Base-by-base conservation (phyloP, 495 filamentous ascomycete genomes). In the Durotheca rogersii region DNA sequence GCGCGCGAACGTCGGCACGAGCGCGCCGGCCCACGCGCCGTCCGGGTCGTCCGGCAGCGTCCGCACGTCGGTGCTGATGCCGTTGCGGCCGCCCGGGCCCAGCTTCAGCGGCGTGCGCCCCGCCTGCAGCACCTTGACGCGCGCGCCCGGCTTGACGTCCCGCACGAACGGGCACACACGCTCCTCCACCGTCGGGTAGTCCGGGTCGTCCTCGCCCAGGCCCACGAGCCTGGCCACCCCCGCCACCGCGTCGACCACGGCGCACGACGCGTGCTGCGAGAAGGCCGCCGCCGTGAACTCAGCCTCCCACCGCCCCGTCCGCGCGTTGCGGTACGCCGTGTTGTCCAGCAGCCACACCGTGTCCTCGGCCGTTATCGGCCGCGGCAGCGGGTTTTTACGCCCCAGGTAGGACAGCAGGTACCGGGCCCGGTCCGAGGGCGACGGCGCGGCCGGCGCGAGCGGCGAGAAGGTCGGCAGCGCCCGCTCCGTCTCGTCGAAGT, bases 281-380 rank as follows among this genome's bases (percentile, higher is more conserved):
- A 96, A 96, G 47, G 86, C 87, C 29, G 86, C 88, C 1, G 85
- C 80, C 0, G 95, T 81, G 44, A 89, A 87, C 53, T 95, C 88
- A 4, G 85, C 86, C 48, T 87, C 73, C 89, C 89, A 96, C 42
- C 55, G 66, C 37, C 62, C 65, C 15, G 56, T 72, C 15, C 53
- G 60, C 12, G 48, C 48, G 29, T 64, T 61, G 17, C 81, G 81
- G 64, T 84, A 95, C 4, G 90, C 92, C 6, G 88, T 89, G 59
- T 93, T 96, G 72, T 96, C 90, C 30, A 96, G 67, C 9, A 97
- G 72, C 92, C 92, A 96, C 16, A 96, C 84, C 7, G 76, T 79
- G 53, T 96, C 82, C 38, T 70, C 53, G 2, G 48, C 53, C 6
- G 62, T 65, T 30, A 81, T 61, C 4, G 60, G 50, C 15, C 64